Conservation (phyloP, 306 rosid species). For the Nissolia schottii region DNA sequence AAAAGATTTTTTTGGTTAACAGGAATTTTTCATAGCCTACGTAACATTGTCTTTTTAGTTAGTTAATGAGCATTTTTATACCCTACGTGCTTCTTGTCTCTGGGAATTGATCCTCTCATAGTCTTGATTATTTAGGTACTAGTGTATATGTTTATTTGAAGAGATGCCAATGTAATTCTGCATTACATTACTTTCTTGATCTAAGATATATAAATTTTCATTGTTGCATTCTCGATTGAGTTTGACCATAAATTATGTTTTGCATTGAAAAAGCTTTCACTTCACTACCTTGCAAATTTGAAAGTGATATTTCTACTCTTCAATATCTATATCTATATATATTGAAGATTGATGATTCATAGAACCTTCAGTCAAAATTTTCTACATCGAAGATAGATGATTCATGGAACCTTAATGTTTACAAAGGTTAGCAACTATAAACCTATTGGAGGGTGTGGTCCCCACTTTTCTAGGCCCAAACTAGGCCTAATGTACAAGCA, state of each 20-base stretch:
- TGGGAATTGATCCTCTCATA: too few relatives aligned
- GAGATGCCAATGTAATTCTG: background rate
- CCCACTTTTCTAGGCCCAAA: slow-evolving; percentile 28
- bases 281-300: background rate
- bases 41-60: too few relatives aligned
- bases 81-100: too few relatives aligned
- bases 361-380: background rate
- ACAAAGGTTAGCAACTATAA: slow-evolving; percentile 28
- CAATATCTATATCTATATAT: slow-evolving; percentile 24
- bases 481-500: slow-evolving; percentile 35
- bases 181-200: background rate
- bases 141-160: background rate
- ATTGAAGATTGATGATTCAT: slow-evolving; percentile 27
- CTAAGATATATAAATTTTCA: too few relatives aligned
- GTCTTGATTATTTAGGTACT: background rate
- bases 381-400: slow-evolving; percentile 31
- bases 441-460: slow-evolving; percentile 31
- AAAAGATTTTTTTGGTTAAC: too few relatives aligned
- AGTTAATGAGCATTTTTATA: too few relatives aligned
- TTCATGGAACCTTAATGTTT: slow-evolving; percentile 28
- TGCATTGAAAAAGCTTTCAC: background rate
- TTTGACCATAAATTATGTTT: background rate
- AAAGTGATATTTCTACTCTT: slow-evolving; percentile 9
- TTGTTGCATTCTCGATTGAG: too few relatives aligned
- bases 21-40: too few relatives aligned